Evolutionary conservation across 495 filamentous ascomycete genomes (phyloP).

Genomic region (Aspergillus cristatus): DNA sequence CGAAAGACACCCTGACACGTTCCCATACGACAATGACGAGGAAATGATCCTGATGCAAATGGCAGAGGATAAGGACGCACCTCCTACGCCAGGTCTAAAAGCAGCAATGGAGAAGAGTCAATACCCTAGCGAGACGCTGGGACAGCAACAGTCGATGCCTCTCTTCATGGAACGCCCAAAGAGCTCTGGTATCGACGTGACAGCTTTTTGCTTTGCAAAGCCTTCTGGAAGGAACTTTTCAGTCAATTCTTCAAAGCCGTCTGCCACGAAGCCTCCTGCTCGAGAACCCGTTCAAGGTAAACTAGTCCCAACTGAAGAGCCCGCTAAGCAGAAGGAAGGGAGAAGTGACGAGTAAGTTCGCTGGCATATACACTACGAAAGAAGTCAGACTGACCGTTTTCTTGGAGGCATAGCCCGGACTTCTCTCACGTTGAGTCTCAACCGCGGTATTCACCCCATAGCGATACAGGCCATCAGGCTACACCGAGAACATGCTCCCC

Average conservation of each 20-base stretch:
- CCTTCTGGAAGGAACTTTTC: slow-evolving; percentile 20
- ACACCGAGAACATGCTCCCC: too few species aligned
- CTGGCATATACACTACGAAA: too few species aligned
- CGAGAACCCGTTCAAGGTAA: neutral
- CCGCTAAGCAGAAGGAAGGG: neutral
- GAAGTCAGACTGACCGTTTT: too few species aligned
- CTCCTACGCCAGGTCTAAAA: slow-evolving; percentile 8
- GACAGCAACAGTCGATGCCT: slow-evolving; percentile 7
- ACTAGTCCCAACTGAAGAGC: neutral
- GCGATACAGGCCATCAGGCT: too few species aligned
- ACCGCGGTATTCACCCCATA: too few species aligned
- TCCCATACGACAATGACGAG: slow-evolving; percentile 8
- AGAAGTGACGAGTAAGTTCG: too few species aligned
- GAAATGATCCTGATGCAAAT: slow-evolving; percentile 15
- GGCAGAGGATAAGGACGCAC: slow-evolving; percentile 6
- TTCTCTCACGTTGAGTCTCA: too few species aligned
- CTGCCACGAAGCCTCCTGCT: neutral
- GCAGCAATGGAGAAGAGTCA: slow-evolving; percentile 4
- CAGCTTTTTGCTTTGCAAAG: slow-evolving; percentile 26
- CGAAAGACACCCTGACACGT: neutral
- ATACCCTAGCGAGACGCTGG: neutral
- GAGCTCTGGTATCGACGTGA: slow-evolving; percentile 23
- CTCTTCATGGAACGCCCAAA: slow-evolving; percentile 23
- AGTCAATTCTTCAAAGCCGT: slow-evolving; percentile 9
- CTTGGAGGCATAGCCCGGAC: too few species aligned